phyloP scores from a whole-genome alignment of 2,329 filamentous ascomycete genomes.

The Fusarium praegraminearum region DNA sequence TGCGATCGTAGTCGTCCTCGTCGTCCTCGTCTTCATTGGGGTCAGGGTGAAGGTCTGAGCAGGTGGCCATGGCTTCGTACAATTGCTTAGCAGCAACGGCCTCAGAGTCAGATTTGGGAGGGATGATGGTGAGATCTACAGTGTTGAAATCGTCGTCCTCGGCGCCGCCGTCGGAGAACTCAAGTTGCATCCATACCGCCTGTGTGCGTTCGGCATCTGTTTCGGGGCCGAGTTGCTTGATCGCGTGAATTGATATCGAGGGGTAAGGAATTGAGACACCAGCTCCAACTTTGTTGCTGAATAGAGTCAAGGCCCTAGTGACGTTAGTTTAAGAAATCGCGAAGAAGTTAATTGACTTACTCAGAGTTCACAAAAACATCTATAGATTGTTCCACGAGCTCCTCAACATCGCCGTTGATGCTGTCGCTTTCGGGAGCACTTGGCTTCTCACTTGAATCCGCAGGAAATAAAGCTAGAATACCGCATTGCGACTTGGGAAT shows the following conservation, averaged over 20 bases:
- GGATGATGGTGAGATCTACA: constrained; percentile 76
- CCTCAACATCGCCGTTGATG: constrained; percentile 51
- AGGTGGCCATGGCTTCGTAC: constrained; percentile 78
- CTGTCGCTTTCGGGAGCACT: constrained; percentile 41
- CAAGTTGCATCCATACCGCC: constrained; percentile 76
- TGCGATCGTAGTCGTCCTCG: constrained; percentile 65
- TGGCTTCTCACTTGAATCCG: constrained; percentile 52
- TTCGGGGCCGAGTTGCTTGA: constrained; percentile 67
- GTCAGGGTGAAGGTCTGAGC: constrained; percentile 82
- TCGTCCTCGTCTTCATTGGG: constrained; percentile 69
- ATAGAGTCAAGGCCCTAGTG: constrained; percentile 68
- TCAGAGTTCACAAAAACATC: constrained; percentile 71
- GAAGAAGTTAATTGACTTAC: constrained; percentile 53
- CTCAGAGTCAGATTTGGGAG: constrained; percentile 51
- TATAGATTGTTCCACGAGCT: constrained; percentile 60
- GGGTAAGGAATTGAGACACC: constrained; percentile 81
- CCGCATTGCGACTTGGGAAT: constrained; percentile 67
- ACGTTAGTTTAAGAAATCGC: constrained; percentile 8
- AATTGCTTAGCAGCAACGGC: constrained; percentile 57
- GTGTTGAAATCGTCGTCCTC: constrained; percentile 74
- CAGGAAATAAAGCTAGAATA: constrained; percentile 65
- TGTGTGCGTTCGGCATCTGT: constrained; percentile 55
- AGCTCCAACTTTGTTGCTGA: constrained; percentile 66
- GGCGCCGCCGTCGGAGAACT: constrained; percentile 68
- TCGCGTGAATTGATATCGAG: constrained; percentile 79